Evolutionary conservation across 306 rosid genomes (phyloP).

Genomic region (Vigna trinervia): DNA sequence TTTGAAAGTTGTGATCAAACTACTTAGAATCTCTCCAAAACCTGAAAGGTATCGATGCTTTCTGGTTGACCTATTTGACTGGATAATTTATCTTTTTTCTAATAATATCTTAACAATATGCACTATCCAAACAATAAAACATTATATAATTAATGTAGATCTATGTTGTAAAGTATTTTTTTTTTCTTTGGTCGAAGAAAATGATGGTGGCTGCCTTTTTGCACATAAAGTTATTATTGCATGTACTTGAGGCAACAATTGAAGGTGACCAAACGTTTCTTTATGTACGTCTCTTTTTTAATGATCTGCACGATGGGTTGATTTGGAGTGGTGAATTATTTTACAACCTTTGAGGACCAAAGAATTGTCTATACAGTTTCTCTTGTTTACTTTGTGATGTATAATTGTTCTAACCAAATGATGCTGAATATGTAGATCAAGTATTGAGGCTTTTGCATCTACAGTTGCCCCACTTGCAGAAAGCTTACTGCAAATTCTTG

Average conservation of each 20-base stretch:
- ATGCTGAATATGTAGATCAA: slow-evolving; percentile 45
- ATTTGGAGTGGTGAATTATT: background rate
- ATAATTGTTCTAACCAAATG: background rate
- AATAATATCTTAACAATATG: slow-evolving; percentile 5
- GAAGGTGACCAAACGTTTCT: background rate
- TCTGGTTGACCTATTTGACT: background rate
- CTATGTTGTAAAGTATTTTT: background rate
- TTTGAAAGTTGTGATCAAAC: no score
- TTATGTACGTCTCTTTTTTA: background rate
- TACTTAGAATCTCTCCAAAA: no score
- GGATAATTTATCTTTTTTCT: background rate
- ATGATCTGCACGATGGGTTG: background rate
- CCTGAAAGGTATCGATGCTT: no score
- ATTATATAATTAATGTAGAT: background rate
- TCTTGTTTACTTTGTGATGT: background rate
- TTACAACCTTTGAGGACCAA: background rate
- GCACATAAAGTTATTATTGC: background rate
- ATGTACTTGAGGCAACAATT: slow-evolving; percentile 16
- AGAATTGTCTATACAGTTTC: background rate
- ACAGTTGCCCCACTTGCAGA: slow-evolving; percentile 48
- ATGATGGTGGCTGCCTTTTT: background rate
- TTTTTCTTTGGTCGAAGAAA: background rate
- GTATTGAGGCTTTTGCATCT: slow-evolving; percentile 53
- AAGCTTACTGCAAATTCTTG: slow-evolving; percentile 61
- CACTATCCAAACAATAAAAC: background rate